phyloP scores from a whole-genome alignment of 1,139 yeast species.

The Pichia sp. region DNA sequence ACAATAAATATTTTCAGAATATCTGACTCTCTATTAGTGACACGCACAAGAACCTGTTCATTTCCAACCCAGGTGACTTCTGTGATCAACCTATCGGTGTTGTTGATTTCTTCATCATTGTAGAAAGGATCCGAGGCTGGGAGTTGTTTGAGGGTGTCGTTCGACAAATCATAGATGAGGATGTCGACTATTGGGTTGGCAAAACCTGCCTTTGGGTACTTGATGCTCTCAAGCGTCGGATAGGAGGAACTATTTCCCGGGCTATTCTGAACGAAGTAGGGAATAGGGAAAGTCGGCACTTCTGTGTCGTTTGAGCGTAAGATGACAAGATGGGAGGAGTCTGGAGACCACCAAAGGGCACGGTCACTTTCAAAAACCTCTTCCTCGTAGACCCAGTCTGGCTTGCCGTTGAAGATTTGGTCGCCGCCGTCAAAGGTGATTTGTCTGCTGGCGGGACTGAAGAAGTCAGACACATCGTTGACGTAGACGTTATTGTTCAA shows the following conservation, averaged over 20 bases:
- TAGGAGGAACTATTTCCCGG: slow-evolving; percentile 35
- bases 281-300: slow-evolving; percentile 50
- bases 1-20: slow-evolving; percentile 40
- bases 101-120: slow-evolving; percentile 34
- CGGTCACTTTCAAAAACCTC: slow-evolving; percentile 50
- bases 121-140: slow-evolving; percentile 29
- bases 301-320: slow-evolving; percentile 48
- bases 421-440: slow-evolving; percentile 49
- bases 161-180: slow-evolving; percentile 32
- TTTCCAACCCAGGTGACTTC: slow-evolving; percentile 44
- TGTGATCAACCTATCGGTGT: slow-evolving; percentile 33
- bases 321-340: slow-evolving; percentile 44
- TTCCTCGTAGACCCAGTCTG: slow-evolving; percentile 64
- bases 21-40: slow-evolving; percentile 48
- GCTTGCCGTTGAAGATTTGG: slow-evolving; percentile 51
- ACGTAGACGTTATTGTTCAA: slow-evolving; percentile 45
- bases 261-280: slow-evolving; percentile 49
- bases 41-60: slow-evolving; percentile 38
- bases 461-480: slow-evolving; percentile 30
- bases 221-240: slow-evolving; percentile 37
- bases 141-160: slow-evolving; percentile 35
- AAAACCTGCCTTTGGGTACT: slow-evolving; percentile 56
- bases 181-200: slow-evolving; percentile 44
- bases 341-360: slow-evolving; percentile 59
- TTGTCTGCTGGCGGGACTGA: slow-evolving; percentile 25